phyloP scores from a whole-genome alignment of 2,329 filamentous ascomycete species.

The Aspergillus ochraceus region DNA sequence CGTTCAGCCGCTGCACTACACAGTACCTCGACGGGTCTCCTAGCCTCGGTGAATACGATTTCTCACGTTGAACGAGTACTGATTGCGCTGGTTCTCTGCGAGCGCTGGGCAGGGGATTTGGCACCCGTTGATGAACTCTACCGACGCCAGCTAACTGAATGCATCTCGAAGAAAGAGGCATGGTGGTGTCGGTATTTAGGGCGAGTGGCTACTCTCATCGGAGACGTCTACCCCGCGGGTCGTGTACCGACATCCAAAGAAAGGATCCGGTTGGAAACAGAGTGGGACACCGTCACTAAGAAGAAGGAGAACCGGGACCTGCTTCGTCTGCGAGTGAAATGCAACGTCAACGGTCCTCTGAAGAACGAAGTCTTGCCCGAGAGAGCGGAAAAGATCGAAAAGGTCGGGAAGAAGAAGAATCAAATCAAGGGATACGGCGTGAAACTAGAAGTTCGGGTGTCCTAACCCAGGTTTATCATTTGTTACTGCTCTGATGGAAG shows the following conservation, averaged over 20 bases:
- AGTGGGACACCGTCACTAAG: constrained; percentile 44
- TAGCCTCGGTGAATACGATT: constrained; percentile 69
- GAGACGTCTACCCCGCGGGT: constrained; percentile 62
- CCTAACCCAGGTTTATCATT: not conserved
- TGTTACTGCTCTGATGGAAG: no score
- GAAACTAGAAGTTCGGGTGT: constrained; percentile 34
- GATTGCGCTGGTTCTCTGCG: constrained; percentile 69
- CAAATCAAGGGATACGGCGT: constrained; percentile 50
- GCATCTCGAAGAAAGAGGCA: constrained; percentile 55
- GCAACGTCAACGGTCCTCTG: constrained; percentile 40
- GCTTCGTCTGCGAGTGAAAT: constrained; percentile 46
- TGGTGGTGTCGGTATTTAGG: constrained; percentile 70
- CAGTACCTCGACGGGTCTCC: constrained; percentile 65
- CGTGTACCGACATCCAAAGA: constrained; percentile 29
- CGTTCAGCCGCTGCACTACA: constrained; percentile 70
- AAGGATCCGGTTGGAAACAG: constrained; percentile 42
- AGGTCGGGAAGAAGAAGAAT: constrained; percentile 61
- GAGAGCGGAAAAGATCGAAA: constrained; percentile 46
- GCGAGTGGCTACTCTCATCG: constrained; percentile 58
- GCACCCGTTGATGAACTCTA: constrained; percentile 59
- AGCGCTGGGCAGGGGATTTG: constrained; percentile 70
- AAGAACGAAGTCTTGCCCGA: constrained; percentile 39
- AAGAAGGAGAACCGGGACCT: constrained; percentile 42
- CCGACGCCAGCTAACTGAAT: constrained; percentile 52
- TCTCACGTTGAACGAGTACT: constrained; percentile 70